Conservation (phyloP, 371 early-diverging fungal genomes). For the Mortierella sp. region DNA sequence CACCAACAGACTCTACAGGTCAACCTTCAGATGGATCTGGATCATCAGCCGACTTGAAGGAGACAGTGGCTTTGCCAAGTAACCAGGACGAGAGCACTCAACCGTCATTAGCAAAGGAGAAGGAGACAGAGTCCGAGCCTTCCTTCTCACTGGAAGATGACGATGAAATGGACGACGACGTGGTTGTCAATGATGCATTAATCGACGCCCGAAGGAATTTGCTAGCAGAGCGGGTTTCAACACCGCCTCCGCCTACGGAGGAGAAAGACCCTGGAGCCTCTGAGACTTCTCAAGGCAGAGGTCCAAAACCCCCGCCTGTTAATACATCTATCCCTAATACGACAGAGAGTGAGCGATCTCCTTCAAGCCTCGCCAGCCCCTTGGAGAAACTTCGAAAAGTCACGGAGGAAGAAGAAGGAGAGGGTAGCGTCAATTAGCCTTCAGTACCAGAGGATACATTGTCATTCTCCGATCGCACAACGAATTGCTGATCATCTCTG, state of each 20-base stretch:
- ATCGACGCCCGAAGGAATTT: conserved; percentile 31
- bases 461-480: too few species aligned
- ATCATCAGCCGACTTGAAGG: neutral
- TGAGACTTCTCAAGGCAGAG: conserved; percentile 14
- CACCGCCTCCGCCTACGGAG: neutral
- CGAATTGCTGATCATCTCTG: too few species aligned
- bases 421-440: conserved; percentile 31
- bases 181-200: conserved; percentile 32
- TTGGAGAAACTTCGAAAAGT: conserved; percentile 56
- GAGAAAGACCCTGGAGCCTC: too few species aligned
- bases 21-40: neutral
- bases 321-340: conserved; percentile 3
- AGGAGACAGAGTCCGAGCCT: conserved; percentile 4
- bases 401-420: conserved; percentile 60
- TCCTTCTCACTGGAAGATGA: conserved; percentile 67
- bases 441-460: too few species aligned
- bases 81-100: neutral
- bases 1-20: conserved; percentile 10
- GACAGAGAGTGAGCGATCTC: conserved; percentile 29
- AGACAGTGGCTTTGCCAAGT: neutral
- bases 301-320: conserved; percentile 27
- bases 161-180: conserved; percentile 59
- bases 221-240: conserved; percentile 9
- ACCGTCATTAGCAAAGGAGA: conserved; percentile 17
- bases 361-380: conserved; percentile 33